Evolutionary conservation across 805 yeast genomes (phyloP).

Genomic region (Pichia ethanolica): DNA sequence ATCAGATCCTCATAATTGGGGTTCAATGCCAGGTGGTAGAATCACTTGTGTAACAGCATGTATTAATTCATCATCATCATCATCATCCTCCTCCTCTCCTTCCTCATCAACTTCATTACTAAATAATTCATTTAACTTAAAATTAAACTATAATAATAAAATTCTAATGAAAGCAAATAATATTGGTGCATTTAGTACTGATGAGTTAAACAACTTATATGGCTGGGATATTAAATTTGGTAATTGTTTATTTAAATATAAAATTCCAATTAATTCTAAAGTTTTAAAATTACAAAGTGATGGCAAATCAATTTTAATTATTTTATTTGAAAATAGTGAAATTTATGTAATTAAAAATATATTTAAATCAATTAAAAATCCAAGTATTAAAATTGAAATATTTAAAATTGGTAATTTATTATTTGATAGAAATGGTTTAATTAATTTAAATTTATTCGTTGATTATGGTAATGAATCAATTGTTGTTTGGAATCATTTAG

Average conservation of each 20-base stretch:
- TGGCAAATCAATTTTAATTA: constrained; percentile 22
- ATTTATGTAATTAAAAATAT: constrained; percentile 17
- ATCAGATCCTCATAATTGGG: constrained; percentile 9
- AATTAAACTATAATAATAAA: constrained; percentile 9
- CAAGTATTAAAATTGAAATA: constrained; percentile 8
- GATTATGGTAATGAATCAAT: constrained; percentile 28
- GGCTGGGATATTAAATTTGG: constrained; percentile 28
- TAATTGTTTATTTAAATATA: not conserved
- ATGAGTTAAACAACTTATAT: constrained; percentile 22
- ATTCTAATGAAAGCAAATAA: constrained; percentile 21
- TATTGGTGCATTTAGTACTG: constrained; percentile 27
- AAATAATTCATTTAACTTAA: not conserved
- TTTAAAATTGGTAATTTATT: constrained; percentile 6
- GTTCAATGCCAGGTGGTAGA: constrained; percentile 5
- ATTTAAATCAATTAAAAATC: constrained; percentile 9
- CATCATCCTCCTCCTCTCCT: not conserved
- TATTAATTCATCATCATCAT: not conserved
- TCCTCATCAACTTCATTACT: not conserved
- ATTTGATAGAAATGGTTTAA: not conserved
- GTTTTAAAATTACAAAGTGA: constrained; percentile 23
- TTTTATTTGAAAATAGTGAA: constrained; percentile 19
- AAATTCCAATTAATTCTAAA: not conserved
- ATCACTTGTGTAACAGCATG: constrained; percentile 8
- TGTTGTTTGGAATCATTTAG: constrained; percentile 14
- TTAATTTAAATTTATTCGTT: constrained; percentile 13